These are phyloP conservation scores for Daldinia concentrica DNA, from an alignment of 495 filamentous ascomycete species.

Conservation along the genomic window DNA sequence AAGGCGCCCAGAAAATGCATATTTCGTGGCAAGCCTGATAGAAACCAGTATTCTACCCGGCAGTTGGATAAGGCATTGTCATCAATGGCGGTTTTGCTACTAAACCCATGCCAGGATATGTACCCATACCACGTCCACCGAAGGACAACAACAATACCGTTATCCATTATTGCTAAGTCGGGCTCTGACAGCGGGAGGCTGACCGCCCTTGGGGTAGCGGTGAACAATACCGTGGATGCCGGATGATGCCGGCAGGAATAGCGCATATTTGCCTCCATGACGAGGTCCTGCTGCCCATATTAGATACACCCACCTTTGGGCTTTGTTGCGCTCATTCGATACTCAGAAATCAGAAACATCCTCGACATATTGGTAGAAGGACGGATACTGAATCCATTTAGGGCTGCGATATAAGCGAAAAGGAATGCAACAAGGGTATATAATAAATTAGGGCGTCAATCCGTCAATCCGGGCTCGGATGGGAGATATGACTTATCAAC, in stretches of 20 bases:
- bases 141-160: constrained; percentile 31
- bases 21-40: constrained; percentile 2
- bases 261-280: constrained; percentile 36
- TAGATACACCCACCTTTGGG: constrained; percentile 22
- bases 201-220: constrained; percentile 34
- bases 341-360: constrained; percentile 2
- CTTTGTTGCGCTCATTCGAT: constrained; percentile 18
- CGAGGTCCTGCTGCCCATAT: constrained; percentile 23
- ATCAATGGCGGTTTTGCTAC: constrained; percentile 17
- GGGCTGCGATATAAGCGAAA: constrained; percentile 26
- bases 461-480: constrained; percentile 23
- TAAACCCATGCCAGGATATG: constrained; percentile 10
- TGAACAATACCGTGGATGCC: constrained; percentile 39
- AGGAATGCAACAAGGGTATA: constrained; percentile 16
- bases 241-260: constrained; percentile 35
- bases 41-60: constrained; percentile 24
- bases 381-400: constrained; percentile 27
- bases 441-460: constrained; percentile 18
- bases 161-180: constrained; percentile 31
- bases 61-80: constrained; percentile 8
- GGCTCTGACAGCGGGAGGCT: constrained; percentile 39
- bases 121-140: constrained; percentile 1
- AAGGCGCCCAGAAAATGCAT: constrained; percentile 8
- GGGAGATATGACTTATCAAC: constrained; percentile 45
- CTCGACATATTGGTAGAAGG: constrained; percentile 9